These are phyloP conservation scores for Phytomonas sp. DNA, from an alignment of 208 protist genomes.

Conservation along the genomic window DNA sequence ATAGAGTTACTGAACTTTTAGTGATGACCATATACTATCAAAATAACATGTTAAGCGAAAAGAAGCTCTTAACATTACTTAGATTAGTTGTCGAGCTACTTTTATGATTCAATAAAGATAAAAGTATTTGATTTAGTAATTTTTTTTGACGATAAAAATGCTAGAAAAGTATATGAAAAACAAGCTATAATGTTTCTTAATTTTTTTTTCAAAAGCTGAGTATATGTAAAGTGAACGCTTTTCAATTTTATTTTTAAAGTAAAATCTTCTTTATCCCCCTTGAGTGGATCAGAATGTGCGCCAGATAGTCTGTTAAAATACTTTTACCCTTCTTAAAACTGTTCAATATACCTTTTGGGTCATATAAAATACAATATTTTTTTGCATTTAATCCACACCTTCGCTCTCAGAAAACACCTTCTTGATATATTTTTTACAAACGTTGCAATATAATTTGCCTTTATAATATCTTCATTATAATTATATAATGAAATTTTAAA, in stretches of 20 bases:
- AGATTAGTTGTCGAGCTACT: background rate
- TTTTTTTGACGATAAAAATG: background rate
- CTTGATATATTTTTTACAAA: background rate
- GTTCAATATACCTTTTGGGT: background rate
- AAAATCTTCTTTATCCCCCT: background rate
- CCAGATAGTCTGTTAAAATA: background rate
- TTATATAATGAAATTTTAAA: background rate
- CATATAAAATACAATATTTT: background rate
- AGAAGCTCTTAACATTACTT: background rate
- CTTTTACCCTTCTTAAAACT: background rate
- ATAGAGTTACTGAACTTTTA: background rate
- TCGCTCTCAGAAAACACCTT: background rate
- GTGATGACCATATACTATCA: background rate
- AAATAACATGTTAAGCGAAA: background rate
- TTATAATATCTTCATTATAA: background rate
- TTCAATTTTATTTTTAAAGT: background rate
- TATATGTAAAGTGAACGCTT: background rate
- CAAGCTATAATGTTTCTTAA: background rate
- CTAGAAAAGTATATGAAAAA: background rate
- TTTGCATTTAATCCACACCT: background rate
- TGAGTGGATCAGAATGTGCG: background rate
- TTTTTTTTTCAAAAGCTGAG: background rate
- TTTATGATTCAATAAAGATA: background rate
- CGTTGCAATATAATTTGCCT: background rate
- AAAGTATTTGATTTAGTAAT: background rate